A percentile compares a stretch with the other conserved stretches of the same genome.
Conservation (phyloP, 2,329 filamentous ascomycete genomes). For the Fusarium domesticum region DNA sequence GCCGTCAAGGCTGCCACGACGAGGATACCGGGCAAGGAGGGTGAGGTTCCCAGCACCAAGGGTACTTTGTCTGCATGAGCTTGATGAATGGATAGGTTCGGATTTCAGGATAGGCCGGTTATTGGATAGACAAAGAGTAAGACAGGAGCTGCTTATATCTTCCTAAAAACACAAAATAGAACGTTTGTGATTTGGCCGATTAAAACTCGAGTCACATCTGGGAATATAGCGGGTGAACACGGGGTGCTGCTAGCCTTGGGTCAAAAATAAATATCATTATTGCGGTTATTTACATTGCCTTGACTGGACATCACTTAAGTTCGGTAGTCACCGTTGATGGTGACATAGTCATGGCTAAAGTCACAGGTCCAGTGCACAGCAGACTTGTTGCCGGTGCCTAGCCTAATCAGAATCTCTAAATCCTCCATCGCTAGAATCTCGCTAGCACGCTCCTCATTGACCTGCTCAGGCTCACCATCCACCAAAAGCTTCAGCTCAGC, state of each 20-base stretch:
- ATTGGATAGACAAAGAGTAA: slow-evolving; percentile 10
- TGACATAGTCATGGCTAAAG: slow-evolving; percentile 77
- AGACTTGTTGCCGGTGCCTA: slow-evolving; percentile 67
- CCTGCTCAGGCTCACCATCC: slow-evolving; percentile 73
- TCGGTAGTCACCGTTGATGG: slow-evolving; percentile 67
- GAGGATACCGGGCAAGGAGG: slow-evolving; percentile 74
- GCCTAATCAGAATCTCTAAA: slow-evolving; percentile 70
- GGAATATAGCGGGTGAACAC: neutral
- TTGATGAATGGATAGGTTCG: slow-evolving; percentile 3
- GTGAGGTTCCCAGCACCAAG: slow-evolving; percentile 94
- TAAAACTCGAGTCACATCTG: neutral
- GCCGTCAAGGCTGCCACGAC: slow-evolving; percentile 76
- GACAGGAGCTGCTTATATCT: neutral
- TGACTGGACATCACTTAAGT: slow-evolving; percentile 43
- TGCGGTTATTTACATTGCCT: slow-evolving; percentile 7
- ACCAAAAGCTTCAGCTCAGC: slow-evolving; percentile 73
- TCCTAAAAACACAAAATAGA: slow-evolving; percentile 1
- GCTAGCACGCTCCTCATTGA: slow-evolving; percentile 73
- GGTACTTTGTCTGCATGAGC: slow-evolving; percentile 69
- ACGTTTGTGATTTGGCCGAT: neutral
- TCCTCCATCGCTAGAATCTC: slow-evolving; percentile 77
- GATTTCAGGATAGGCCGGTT: slow-evolving; percentile 24
- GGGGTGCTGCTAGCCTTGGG: slow-evolving; percentile 1
- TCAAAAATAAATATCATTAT: neutral
- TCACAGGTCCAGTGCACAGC: slow-evolving; percentile 83